Evolutionary conservation across 73 alveolate genomes (phyloP).

Genomic region (Paramecium octaurelia): DNA sequence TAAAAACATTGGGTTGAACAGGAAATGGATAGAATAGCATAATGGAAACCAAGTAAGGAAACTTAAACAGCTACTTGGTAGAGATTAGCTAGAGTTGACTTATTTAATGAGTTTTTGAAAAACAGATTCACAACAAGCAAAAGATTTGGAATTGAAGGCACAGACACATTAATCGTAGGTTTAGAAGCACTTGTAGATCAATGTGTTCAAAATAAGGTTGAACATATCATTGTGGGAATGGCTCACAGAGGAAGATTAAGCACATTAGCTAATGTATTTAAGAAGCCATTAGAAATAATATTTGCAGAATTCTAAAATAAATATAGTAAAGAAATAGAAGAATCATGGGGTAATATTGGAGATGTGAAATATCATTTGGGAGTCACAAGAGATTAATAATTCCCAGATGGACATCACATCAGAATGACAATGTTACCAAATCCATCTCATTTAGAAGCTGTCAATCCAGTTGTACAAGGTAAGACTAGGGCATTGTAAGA

Average conservation of each 20-base stretch:
- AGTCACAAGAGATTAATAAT: slow-evolving; percentile 65
- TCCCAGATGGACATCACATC: slow-evolving; percentile 58
- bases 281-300: slow-evolving; percentile 76
- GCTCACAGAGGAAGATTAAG: slow-evolving; percentile 98
- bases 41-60: slow-evolving; percentile 15
- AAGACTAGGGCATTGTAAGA: slow-evolving; percentile 87
- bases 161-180: slow-evolving; percentile 84
- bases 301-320: slow-evolving; percentile 66
- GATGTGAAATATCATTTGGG: slow-evolving; percentile 85
- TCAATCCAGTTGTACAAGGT: slow-evolving; percentile 91
- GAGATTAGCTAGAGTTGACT: slow-evolving; percentile 75
- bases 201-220: slow-evolving; percentile 67
- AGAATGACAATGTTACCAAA: slow-evolving; percentile 82
- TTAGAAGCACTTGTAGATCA: slow-evolving; percentile 72
- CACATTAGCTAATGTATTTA: slow-evolving; percentile 84
- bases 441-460: slow-evolving; percentile 96
- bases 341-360: slow-evolving; percentile 74
- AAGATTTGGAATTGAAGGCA: slow-evolving; percentile 94
- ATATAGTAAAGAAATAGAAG: slow-evolving; percentile 52
- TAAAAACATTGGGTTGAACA: slow-evolving; percentile 24
- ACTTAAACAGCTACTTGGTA: slow-evolving; percentile 60
- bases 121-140: slow-evolving; percentile 88
- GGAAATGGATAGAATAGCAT: background rate
- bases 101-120: slow-evolving; percentile 74
- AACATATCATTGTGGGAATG: slow-evolving; percentile 85